Base-by-base conservation (phyloP, 805 yeast species). In the Yarrowia deformans region DNA sequence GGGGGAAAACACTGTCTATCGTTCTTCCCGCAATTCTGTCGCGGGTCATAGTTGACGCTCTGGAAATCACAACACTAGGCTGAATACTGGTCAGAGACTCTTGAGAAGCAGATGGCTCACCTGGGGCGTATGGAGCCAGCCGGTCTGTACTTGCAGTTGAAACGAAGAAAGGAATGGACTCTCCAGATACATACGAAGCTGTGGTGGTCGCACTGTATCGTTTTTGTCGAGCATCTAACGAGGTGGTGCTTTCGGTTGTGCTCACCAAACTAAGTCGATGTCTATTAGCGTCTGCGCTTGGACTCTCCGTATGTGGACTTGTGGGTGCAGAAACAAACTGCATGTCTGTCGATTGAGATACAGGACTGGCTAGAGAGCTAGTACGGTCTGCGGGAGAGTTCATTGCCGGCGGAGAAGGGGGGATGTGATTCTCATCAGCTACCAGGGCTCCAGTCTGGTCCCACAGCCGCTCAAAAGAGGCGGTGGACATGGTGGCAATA, bases 371-470 rank as follows among this genome's bases (percentile, higher is more conserved):
- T 16, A 39, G 18, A 1, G 60, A 42, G 43, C 43, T 52, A 4
- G 55, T 10, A 8, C 23, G 1, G 39, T 50, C 23, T 34, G 18
- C 56, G 34, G 43, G 58, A 35, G 43, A 35, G 45, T 14, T 39
- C 45, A 54, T n/a, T 13, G 45, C 2, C 14, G 61, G 61, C 1
- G 61, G 61, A 7, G 61, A 55, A 18, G 58, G 58, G 1, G 58
- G 58, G 18, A 52, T 39, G 61, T 55, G 61, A 35, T 19, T 55
- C 8, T 55, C 61, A 35, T 55, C 61, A 10, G 61, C 46, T 1
- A 55, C 61, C 19, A 55, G 46, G 14, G 61, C 61, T 19, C 61
- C 61, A 7, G 61, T 39, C 45, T 55, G 46, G 61, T 39, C 61
- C 61, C 61, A 55, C 14, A 55, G 35, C 1, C 61, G 45, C 18